A percentile compares a stretch with the other conserved stretches of the same genome.
phyloP scores from a whole-genome alignment of 2,329 filamentous ascomycete genomes.

The Aspergillus sp. region DNA sequence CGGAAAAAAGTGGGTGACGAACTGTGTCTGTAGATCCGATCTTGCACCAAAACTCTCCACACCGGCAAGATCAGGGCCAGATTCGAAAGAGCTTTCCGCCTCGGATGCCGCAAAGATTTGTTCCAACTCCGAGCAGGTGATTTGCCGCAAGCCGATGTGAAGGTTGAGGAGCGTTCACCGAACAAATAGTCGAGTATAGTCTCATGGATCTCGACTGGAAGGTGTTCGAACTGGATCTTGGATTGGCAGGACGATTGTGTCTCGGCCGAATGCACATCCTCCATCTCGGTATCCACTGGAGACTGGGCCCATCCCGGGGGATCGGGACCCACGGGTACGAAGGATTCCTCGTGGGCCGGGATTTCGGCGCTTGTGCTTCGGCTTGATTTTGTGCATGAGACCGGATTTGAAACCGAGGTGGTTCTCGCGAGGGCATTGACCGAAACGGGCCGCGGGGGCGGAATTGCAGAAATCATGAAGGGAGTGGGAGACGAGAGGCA shows the following conservation, averaged over 20 bases:
- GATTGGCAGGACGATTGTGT: conserved; percentile 16
- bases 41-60: conserved; percentile 70
- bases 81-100: conserved; percentile 66
- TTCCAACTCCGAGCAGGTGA: conserved; percentile 59
- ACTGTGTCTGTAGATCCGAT: conserved; percentile 69
- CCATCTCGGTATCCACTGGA: conserved; percentile 26
- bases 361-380: conserved; percentile 29
- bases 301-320: conserved; percentile 22
- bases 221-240: conserved; percentile 35
- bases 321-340: conserved; percentile 20
- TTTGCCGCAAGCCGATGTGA: conserved; percentile 56
- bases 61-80: conserved; percentile 58
- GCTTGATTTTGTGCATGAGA: conserved; percentile 25
- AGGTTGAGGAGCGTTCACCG: conserved; percentile 64
- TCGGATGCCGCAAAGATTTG: conserved; percentile 65
- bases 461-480: conserved; percentile 32
- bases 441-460: conserved; percentile 32
- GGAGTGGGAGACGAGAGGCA: conserved; percentile 13
- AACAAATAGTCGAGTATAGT: conserved; percentile 71
- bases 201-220: conserved; percentile 71
- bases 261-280: conserved; percentile 22
- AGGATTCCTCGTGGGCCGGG: conserved; percentile 23
- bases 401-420: conserved; percentile 21
- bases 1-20: conserved; percentile 18
- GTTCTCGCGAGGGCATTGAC: conserved; percentile 32